Base-by-base conservation (phyloP, 192 early-diverging fungal species). In the Backusella mclennaniae region DNA sequence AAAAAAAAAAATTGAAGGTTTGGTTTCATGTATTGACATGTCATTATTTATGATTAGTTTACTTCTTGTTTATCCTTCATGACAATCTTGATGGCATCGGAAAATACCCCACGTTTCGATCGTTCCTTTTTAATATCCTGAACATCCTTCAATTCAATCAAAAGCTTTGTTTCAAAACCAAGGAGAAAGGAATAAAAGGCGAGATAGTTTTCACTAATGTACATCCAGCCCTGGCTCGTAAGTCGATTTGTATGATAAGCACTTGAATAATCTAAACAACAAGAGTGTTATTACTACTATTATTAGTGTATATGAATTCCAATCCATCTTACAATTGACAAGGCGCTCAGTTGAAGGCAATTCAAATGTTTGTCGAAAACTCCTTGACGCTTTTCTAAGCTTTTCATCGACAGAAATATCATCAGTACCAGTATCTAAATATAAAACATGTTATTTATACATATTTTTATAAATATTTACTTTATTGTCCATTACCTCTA, bases 181-280 rank as follows among this genome's bases (percentile, higher is more conserved):
- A 99, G 89, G 63, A 98, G 86, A 75, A 95, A 98, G 23, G 96
- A 96, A 84, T 99, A 97, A 81, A 99, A 99, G 85, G 93, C 95
- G 41, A 97, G 78, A 80, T 96, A 93, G 73, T 96, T 94, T 79
- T 95, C 91, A 67, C 94, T 95, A 56, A 99, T 90, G 76, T 99
- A 99, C 84, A 99, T 85, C 98, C 98, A 99, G 0, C 98, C 98
- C 82, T 99, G 98, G 26, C 75, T 71, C 6, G 69, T 71, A 29
- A 71, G 26, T 71, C 69, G 38, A 52, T 87, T 89, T 33, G 89
- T 88, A 70, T 95, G 90, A 77, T 95, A 96, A 1, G 95, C 92
- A 74, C 95, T 96, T 21, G 96, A 95, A 85, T 99, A 99, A 83
- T 89, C 92, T 93, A 75, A 39, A 67, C 5, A 17, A 59, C n/a